Evolutionary conservation across 139 green algal genomes (phyloP), one percentile per base, ranked within the genome.

Genomic region (Tetradesmus obliquus): DNA sequence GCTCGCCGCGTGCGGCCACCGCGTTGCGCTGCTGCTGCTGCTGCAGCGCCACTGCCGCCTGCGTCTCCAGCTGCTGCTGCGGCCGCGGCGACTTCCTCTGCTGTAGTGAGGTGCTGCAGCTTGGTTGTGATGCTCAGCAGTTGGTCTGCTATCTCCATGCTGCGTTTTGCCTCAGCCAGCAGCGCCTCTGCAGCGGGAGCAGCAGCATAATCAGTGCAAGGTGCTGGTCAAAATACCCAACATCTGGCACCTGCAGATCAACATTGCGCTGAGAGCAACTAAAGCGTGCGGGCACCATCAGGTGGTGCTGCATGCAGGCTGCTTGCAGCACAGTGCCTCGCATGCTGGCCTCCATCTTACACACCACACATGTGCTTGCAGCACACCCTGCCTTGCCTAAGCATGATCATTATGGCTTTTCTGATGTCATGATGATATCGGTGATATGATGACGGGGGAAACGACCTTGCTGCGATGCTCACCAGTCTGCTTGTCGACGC

Each of bases 131-230:
- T 85, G 13, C 74, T 55, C 5, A 94, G 62, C 45, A 96, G 72
- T 6, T 90, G 86, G 13, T 93, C 80, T 24, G 95, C 95, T 81
- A 96, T 93, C 9, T 62, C n/a, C 82, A 92, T 80, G 71, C 84
- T 92, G 55, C 20, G n/a, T 66, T 60, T 81, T 51, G 89, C 82
- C 55, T 92, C 62, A 3, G 54, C 54, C 8, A 87, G 10, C 20
- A 86, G 8, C 32, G 62, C 89, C 89, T 92, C 89, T 83, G 89
- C 66, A 55, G 72, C 58, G 24, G 1, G 2, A 90, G 15, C 53
- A 60, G 58, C 76, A 84, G 10, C 69, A 74, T 10, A 60, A 82
- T 22, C 54, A 88, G 13, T 84, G 32, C 20, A 32, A 84, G 32
- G 32, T 17, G 79, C 32, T 45, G 32, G 19, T 79, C 17, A 79